Percentiles rank a stretch among this genome's conserved stretches.
Evolutionary conservation across 805 yeast species (phyloP).

Genomic region (Teunomyces aglyptinius): DNA sequence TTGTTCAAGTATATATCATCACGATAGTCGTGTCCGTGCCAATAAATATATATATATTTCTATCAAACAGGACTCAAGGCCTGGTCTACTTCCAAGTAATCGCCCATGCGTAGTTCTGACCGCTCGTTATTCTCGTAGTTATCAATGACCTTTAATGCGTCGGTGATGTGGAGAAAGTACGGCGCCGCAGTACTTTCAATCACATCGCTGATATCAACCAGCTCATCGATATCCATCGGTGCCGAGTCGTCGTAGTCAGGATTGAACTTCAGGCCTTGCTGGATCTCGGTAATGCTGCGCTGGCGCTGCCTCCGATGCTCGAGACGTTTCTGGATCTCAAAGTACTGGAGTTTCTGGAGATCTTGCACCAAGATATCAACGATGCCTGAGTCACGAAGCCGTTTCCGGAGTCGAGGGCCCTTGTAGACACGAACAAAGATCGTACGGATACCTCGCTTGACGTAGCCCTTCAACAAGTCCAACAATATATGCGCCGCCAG

Average conservation of each 20-base stretch:
- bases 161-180: constrained; percentile 36
- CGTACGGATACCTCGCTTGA: constrained; percentile 26
- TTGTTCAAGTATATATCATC: too few relatives aligned
- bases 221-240: constrained; percentile 10
- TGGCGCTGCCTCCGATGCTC: constrained; percentile 2
- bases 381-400: constrained; percentile 33
- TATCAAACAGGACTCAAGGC: background rate
- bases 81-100: constrained; percentile 10
- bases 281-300: constrained; percentile 5
- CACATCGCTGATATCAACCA: constrained; percentile 11
- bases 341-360: constrained; percentile 23
- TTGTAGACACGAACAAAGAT: constrained; percentile 37
- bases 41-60: background rate
- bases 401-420: constrained; percentile 22
- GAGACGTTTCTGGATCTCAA: constrained; percentile 15
- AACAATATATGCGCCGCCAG: constrained; percentile 39
- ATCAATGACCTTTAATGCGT: constrained; percentile 40
- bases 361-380: constrained; percentile 22
- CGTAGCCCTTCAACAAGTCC: constrained; percentile 28
- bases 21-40: background rate
- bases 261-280: background rate
- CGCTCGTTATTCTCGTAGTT: constrained; percentile 22
- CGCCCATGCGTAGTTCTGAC: background rate
- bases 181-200: constrained; percentile 28
- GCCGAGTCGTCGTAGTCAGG: constrained; percentile 10